Percentiles rank a stretch among this genome's conserved stretches.
phyloP scores from a whole-genome alignment of 2,329 filamentous ascomycete species.

The Alternaria dauci region DNA sequence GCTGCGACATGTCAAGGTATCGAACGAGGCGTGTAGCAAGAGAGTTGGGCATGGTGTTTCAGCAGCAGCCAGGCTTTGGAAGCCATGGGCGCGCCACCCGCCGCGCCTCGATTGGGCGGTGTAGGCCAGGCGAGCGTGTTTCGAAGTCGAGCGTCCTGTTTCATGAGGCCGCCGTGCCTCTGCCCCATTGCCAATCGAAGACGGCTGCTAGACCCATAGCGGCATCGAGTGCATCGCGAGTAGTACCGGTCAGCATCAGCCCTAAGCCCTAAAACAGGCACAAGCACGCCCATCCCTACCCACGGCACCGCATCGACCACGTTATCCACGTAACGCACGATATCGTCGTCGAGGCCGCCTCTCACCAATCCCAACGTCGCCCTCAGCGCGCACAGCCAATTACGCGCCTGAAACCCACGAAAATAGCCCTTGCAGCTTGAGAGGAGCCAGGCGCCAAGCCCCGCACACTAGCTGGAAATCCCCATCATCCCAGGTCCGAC shows the following conservation, averaged over 20 bases:
- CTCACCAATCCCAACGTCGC: not conserved
- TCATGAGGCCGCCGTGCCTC: conserved; percentile 11
- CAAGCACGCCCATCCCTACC: conserved; percentile 14
- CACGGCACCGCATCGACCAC: conserved; percentile 4
- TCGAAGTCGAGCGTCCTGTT: conserved; percentile 22
- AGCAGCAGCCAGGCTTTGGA: conserved; percentile 5
- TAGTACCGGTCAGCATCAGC: conserved; percentile 27
- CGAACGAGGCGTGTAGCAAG: conserved; percentile 23
- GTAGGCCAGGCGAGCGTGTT: conserved; percentile 29
- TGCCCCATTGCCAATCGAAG: conserved; percentile 27
- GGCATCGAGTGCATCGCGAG: conserved; percentile 18
- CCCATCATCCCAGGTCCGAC: conserved; percentile 9
- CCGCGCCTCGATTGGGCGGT: conserved; percentile 19
- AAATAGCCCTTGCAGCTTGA: conserved; percentile 23
- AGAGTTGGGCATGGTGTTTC: conserved; percentile 24
- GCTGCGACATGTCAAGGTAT: conserved; percentile 19
- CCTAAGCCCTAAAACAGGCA: conserved; percentile 28
- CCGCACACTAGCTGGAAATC: conserved; percentile 12
- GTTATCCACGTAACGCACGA: conserved; percentile 5
- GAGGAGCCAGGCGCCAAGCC: conserved; percentile 18
- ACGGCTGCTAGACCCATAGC: conserved; percentile 2
- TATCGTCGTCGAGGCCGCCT: not conserved
- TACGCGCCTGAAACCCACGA: conserved; percentile 14
- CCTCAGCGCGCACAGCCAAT: conserved; percentile 13
- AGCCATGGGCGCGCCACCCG: conserved; percentile 4